phyloP scores from a whole-genome alignment of 768 basidiomycete species.

The Tubosaeta sp. region DNA sequence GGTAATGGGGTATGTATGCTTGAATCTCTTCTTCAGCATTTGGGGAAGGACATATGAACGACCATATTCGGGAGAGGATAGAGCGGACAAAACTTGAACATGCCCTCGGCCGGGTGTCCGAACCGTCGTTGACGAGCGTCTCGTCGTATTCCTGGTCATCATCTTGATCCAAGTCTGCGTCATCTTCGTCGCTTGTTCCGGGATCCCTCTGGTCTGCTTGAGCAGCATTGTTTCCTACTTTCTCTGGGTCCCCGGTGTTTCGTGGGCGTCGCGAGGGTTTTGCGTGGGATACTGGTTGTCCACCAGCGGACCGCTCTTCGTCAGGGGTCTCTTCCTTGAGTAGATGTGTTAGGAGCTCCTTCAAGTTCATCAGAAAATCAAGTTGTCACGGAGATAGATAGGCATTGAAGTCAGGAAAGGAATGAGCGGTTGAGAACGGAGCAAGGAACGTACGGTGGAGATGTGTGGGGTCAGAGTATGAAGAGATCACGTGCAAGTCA shows the following conservation, averaged over 20 bases:
- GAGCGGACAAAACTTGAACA: not conserved
- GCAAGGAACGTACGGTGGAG: not conserved
- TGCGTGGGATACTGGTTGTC: not conserved
- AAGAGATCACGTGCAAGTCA: not conserved
- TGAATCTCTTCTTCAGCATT: slow-evolving; percentile 25
- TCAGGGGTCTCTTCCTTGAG: slow-evolving; percentile 13
- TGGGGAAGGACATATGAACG: slow-evolving; percentile 15
- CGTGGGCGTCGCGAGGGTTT: not conserved
- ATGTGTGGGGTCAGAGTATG: too few species aligned
- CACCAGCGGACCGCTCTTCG: slow-evolving; percentile 7
- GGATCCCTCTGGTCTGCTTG: not conserved
- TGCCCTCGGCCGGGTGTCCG: not conserved
- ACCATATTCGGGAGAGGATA: slow-evolving; percentile 4
- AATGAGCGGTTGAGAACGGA: not conserved
- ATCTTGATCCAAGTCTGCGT: slow-evolving; percentile 6
- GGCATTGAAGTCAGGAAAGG: slow-evolving; percentile 8
- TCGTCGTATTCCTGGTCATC: slow-evolving; percentile 10
- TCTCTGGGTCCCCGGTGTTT: not conserved
- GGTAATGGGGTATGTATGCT: slow-evolving; percentile 52
- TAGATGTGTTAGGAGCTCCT: slow-evolving; percentile 2
- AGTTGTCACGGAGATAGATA: not conserved
- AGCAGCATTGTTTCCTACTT: not conserved
- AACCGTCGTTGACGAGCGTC: not conserved
- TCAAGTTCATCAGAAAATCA: slow-evolving; percentile 13
- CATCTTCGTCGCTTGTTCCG: not conserved